Evolutionary conservation across 73 alveolate genomes (phyloP), one percentile per base, ranked within the genome.

Genomic region (Paramecium sexaurelia): DNA sequence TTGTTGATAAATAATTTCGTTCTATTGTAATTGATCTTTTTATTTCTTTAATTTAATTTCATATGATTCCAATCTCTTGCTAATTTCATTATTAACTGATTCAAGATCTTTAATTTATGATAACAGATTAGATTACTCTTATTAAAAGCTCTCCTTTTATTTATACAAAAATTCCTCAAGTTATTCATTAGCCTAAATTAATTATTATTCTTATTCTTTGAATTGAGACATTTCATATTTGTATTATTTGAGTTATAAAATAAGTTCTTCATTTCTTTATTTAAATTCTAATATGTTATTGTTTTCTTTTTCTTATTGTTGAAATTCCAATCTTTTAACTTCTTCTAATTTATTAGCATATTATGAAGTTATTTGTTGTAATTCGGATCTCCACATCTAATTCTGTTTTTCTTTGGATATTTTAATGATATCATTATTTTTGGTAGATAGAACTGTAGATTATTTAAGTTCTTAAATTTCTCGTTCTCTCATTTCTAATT

Each of bases 341-440:
- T 55, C 87, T 66, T 66, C 93, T 71, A 71, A 68, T 39, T 32
- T 29, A 45, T 78, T 37, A 1, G 90, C 90, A 78, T 78, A 78
- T 45, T 78, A 43, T 11, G 43, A 22, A 1, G 90, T 78, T 41
- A 78, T 29, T 13, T 37, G 1, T 61, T 78, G 6, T 41, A 78
- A 45, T 78, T 78, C 90, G 0, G 40, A 24, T 78, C 90, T 78
- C 90, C 90, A 78, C 40, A 24, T 29, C 33, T 78, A 26, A 41
- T 39, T 78, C 41, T 78, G 41, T 24, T 43, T 88, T 51, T 40
- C 87, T 66, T 67, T 88, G 13, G 43, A 56, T 69, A 40, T 67
- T 41, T 88, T 88, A 24, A 88, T 88, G n/a, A 40, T 43, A 75
- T 61, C 84, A 36, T 32, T 37, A 68, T 45, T 32, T 73, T 37